Base-by-base conservation (phyloP, 2,329 filamentous ascomycete species). In the Pseudogymnoascus sp. region DNA sequence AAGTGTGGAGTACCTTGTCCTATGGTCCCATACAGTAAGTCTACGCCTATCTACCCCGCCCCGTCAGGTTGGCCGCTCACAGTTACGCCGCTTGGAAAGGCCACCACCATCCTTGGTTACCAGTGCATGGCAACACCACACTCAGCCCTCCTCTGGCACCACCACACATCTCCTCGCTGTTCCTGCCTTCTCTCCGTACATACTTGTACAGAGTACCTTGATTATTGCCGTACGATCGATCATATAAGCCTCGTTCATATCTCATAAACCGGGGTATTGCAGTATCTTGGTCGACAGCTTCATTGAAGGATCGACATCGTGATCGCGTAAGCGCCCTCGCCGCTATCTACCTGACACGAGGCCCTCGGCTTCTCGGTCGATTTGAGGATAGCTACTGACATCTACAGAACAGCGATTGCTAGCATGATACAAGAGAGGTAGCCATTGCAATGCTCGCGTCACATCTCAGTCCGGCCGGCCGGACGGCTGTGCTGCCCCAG, bases 401-500 rank as follows among this genome's bases (percentile, higher is more conserved):
- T 54, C 28, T 54, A 32, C 28, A 20, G 28, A 54, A 54, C 2
- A 28, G 47, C 20, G 47, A 54, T 54, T 54, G 41, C 25, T 35
- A 57, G 32, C 39, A 61, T 62, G 58, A 43, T 41, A 57, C 38
- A 34, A 43, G 38, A 28, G 25, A 54, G 39, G 57, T 16, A 62
- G 30, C 32, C 18, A 35, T 54, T 62, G 66, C 61, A 14, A 71
- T 71, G 69, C 64, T 69, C 62, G 67, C 65, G 16, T 67, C 68
- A 41, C 64, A 65, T 32, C 60, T 67, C 16, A 60, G 58, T 28
- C 58, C 64, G 12, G 62, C 64, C 61, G 60, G 67, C 28, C 60
- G 63, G 61, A 63, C 62, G 57, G 62, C 62, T 9, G 34, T 59
- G 57, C 28, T 61, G 38, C 57, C 64, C 32, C 41, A 62, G 2